Evolutionary conservation across 106 monocot species (phyloP), one percentile per base, ranked within the genome.

Genomic region (Allium sativum): DNA sequence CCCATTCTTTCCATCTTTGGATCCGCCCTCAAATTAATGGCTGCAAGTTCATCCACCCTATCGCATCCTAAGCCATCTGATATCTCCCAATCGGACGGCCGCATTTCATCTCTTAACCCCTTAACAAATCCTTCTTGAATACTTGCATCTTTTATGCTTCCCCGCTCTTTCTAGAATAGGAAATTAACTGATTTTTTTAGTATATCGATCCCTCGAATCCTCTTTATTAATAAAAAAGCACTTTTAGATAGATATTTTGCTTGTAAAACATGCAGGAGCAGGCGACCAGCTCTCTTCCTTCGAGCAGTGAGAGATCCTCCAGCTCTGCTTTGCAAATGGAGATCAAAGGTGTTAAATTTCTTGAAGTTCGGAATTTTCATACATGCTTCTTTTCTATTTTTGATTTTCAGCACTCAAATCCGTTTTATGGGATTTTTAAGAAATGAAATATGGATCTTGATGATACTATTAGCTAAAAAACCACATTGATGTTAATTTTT

Each of bases 241-340:
- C 17, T 42, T 60, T 44, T 60, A 11, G 13, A 17, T 18, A 46
- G 21, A 48, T 45, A 45, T 16, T 52, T 7, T 40, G 19, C 50
- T 14, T 9, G 9, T 1, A n/a, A 40, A 76, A n/a, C 61, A 91
- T 86, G 86, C 83, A 83, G 66, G 86, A 83, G 13, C 76, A 68
- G 45, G 73, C 72, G 45, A 77, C 82, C 18, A 82, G 68, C 67
- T 86, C 86, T 66, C 72, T 86, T 40, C 85, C 78, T n/a, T 94
- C 93, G 21, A 94, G 93, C 77, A 89, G 89, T 50, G 93, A 89
- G 83, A 78, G 83, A 15, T 94, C 93, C 8, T 94, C 86, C 7
- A 89, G 83, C 72, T 94, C 93, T 0, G 83, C 82, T 20, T 78
- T 55, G 2, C 83, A 69, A 14, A 65, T 72, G 78, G 83, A 83